Conservation (phyloP, 305 asterid species). For the Plantago coronopus region DNA sequence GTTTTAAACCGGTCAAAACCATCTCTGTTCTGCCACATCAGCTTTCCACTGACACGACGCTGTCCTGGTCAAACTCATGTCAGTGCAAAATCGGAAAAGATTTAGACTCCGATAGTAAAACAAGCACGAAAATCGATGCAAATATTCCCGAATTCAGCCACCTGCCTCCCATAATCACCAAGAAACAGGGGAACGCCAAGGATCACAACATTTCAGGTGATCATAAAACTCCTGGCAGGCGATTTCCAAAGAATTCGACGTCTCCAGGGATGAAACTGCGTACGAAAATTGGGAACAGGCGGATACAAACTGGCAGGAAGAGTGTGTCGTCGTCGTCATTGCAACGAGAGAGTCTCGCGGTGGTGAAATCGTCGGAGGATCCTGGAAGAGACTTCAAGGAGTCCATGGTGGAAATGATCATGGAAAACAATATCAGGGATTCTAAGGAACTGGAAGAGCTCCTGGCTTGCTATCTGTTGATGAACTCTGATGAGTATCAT, state of each 20-base stretch:
- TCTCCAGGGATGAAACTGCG: slow-evolving; percentile 1
- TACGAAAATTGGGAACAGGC: background rate
- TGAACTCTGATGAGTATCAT: slow-evolving; percentile 8
- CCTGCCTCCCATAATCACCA: slow-evolving; percentile 10
- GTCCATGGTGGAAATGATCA: slow-evolving; percentile 8
- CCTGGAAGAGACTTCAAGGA: slow-evolving; percentile 2
- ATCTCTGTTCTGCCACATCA: too few species aligned
- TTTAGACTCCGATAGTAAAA: background rate
- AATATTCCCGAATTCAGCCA: background rate
- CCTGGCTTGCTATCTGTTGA: background rate
- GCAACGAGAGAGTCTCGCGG: background rate
- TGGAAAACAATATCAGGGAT: background rate
- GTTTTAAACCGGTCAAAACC: too few species aligned
- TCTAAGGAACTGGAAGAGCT: background rate
- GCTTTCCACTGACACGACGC: background rate
- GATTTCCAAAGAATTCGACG: background rate
- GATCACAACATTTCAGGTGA: background rate
- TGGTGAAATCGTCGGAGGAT: background rate
- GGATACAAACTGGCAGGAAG: background rate
- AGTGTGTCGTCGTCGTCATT: background rate
- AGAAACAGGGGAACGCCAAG: background rate
- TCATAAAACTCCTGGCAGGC: background rate
- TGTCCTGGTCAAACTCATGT: background rate
- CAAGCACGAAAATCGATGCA: too few species aligned
- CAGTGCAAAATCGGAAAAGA: background rate